Evolutionary conservation across 225 moss, liverwort and hornwort species (phyloP).

Genomic region (Rhytidiadelphus loreus): DNA sequence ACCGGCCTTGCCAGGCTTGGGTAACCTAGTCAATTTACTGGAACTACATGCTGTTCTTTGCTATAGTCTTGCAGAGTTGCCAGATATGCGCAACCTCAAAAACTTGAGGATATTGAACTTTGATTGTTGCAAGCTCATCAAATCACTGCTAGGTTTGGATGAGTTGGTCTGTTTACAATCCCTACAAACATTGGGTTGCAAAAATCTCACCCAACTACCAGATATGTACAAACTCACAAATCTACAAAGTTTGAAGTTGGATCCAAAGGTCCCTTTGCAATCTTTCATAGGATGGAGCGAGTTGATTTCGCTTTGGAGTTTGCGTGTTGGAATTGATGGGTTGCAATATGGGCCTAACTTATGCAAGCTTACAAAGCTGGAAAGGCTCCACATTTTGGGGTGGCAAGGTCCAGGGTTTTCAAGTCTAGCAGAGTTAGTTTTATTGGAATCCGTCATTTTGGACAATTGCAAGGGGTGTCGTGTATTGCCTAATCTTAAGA

Average conservation of each 20-base stretch:
- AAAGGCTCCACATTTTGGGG: neutral
- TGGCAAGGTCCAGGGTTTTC: neutral
- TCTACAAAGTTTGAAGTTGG: neutral
- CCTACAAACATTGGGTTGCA: neutral
- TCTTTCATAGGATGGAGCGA: neutral
- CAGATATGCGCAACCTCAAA: neutral
- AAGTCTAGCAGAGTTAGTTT: neutral
- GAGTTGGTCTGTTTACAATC: neutral
- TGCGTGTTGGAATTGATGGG: neutral
- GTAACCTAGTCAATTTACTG: neutral
- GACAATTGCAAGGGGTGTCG: neutral
- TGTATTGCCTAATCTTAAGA: neutral
- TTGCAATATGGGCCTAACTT: neutral
- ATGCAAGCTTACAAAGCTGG: neutral
- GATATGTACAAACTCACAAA: neutral
- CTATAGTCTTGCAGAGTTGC: neutral
- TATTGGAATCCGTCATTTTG: neutral
- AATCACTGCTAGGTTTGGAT: neutral
- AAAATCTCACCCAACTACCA: neutral
- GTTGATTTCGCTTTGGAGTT: no score
- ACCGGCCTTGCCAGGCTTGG: neutral
- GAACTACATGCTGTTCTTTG: neutral
- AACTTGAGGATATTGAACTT: neutral
- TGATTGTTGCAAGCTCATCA: accelerated
- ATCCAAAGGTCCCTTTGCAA: neutral